Base-by-base conservation (phyloP, 2,329 filamentous ascomycete species). In the Xylariales sp. region DNA sequence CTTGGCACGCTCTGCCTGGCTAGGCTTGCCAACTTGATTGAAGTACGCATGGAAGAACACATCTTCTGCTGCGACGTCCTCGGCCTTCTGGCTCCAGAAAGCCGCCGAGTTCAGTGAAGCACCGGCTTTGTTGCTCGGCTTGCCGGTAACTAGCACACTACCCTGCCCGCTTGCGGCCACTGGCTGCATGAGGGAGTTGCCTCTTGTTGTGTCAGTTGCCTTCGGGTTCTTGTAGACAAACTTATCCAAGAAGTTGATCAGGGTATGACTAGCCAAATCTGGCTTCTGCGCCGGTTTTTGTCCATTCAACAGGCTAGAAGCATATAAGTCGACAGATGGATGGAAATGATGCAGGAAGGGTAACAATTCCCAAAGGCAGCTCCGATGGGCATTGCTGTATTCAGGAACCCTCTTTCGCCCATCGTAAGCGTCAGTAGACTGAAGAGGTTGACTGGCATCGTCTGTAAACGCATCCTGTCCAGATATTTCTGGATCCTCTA, bases 41-140 rank as follows among this genome's bases (percentile, higher is more conserved):
- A 98, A 98, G 77, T 98, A 98, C 51, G 88, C 83, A 64, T 98
- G 93, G 78, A 98, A 98, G 78, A 98, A 98, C 28, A 89, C 86
- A 59, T 98, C 93, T 51, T 98, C 90, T 1, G 82, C 88, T 3
- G 86, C 82, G 32, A 98, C 84, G 40, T 97, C 83, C 49, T 88
- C 83, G n/a, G 78, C 74, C 68, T 88, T 90, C 77, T 88, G 88
- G 56, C 83, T 84, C 88, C 89, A 95, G 73, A 98, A 98, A 3
- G 80, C 72, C 48, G 94, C 86, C 1, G 84, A 84, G 65, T 98
- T 98, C 62, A 98, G 74, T 5, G 67, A 60, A 7, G 60, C 52
- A 40, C 60, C 52, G 43, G 60, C 46, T 54, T 57, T 63, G 24
- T 51, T 44, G 12, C 61, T 64, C 12, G 66, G 52, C 48, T 70